Conservation (phyloP, 2,329 filamentous ascomycete species). For the Clarireedia hainanense region DNA sequence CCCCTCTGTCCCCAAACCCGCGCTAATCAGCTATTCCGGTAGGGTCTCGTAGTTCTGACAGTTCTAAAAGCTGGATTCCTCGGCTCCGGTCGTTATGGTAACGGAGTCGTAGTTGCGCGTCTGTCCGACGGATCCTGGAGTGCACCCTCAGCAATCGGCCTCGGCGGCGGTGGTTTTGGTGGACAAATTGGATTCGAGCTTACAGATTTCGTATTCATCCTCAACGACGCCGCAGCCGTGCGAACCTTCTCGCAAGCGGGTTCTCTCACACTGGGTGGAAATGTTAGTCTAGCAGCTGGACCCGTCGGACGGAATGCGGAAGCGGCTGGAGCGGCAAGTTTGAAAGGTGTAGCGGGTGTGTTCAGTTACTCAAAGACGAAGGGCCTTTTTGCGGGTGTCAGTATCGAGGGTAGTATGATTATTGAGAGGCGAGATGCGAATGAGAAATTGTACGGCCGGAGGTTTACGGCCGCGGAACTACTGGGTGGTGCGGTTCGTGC, state of each 20-base stretch:
- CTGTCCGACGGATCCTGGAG: conserved; percentile 73
- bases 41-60: conserved; percentile 77
- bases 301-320: conserved; percentile 93
- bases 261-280: conserved; percentile 86
- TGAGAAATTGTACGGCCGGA: conserved; percentile 84
- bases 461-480: conserved; percentile 73
- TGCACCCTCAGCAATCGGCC: conserved; percentile 73
- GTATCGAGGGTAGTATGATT: conserved; percentile 84
- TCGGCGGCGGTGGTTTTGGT: conserved; percentile 73
- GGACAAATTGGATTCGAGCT: conserved; percentile 83
- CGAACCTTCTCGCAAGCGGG: conserved; percentile 91
- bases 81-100: conserved; percentile 73
- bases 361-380: conserved; percentile 99
- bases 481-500: conserved; percentile 70
- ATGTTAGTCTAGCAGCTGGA: conserved; percentile 91
- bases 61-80: conserved; percentile 84
- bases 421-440: conserved; percentile 96
- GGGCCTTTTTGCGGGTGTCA: conserved; percentile 91
- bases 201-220: conserved; percentile 95
- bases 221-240: conserved; percentile 85
- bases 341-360: conserved; percentile 81
- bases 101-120: conserved; percentile 73
- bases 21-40: conserved; percentile 11
- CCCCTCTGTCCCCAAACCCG: neutral
- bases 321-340: conserved; percentile 85